phyloP scores from a whole-genome alignment of 768 basidiomycete species.

The Lentinula edodes region DNA sequence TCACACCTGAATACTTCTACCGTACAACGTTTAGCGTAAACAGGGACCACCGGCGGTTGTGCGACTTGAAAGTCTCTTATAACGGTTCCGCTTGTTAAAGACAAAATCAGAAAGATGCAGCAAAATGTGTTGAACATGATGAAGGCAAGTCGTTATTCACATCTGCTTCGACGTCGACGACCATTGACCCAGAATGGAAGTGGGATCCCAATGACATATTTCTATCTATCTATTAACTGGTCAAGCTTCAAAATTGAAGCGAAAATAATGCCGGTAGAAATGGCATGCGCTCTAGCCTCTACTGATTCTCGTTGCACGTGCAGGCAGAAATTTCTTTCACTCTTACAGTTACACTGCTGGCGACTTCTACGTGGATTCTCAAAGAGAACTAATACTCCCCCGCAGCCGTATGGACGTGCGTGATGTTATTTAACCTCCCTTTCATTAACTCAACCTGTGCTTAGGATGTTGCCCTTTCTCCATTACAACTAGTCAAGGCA shows the following conservation, averaged over 20 bases:
- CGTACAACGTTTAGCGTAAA: slow-evolving; percentile 55
- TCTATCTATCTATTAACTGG: no score
- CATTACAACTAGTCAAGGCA: slow-evolving; percentile 41
- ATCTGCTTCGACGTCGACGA: no score
- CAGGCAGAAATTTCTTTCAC: background rate
- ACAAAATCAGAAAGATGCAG: background rate
- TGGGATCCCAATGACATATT: no score
- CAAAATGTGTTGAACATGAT: background rate
- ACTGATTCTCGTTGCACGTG: no score
- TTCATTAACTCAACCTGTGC: slow-evolving; percentile 13
- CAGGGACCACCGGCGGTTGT: slow-evolving; percentile 67
- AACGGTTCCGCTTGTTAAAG: background rate
- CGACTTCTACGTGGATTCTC: background rate
- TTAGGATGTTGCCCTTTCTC: slow-evolving; percentile 20
- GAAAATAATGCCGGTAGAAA: no score
- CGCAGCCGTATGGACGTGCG: slow-evolving; percentile 24
- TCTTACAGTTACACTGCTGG: background rate
- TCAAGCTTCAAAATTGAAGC: no score
- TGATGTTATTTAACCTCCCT: background rate
- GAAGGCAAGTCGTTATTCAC: background rate
- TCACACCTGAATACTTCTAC: slow-evolving; percentile 57
- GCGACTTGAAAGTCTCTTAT: slow-evolving; percentile 54
- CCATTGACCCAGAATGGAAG: background rate
- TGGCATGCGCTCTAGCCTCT: no score
- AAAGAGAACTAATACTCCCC: background rate